Percentiles rank a stretch among this genome's conserved stretches.
Evolutionary conservation across 331 rosid species (phyloP).

Genomic region (Quercus phellos): DNA sequence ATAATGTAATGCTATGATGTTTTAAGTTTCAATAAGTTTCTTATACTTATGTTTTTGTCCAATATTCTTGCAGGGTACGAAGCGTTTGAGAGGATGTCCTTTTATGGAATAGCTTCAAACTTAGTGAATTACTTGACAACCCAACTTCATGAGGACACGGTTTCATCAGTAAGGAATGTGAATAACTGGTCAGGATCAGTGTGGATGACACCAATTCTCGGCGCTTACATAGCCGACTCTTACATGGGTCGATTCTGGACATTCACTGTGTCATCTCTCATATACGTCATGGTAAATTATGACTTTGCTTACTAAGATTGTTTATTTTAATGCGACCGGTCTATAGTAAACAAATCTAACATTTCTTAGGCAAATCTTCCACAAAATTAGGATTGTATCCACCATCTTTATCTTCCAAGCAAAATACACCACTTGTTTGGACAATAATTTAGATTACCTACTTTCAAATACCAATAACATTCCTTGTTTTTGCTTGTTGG

Average conservation of each 20-base stretch:
- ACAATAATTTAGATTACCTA: slow-evolving; percentile 5
- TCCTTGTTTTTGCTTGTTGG: slow-evolving; percentile 14
- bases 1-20: neutral
- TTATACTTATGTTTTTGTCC: neutral
- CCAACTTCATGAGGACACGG: slow-evolving; percentile 87
- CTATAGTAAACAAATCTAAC: neutral
- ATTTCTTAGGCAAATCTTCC: neutral
- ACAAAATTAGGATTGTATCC: neutral
- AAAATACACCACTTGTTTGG: slow-evolving; percentile 11
- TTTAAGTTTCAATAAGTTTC: too few species aligned
- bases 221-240: slow-evolving; percentile 84
- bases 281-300: slow-evolving; percentile 70
- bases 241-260: slow-evolving; percentile 96
- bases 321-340: neutral
- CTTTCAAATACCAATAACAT: slow-evolving; percentile 2
- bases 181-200: slow-evolving; percentile 93
- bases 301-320: neutral
- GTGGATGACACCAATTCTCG: slow-evolving; percentile 91
- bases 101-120: slow-evolving; percentile 87
- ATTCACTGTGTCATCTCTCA: slow-evolving; percentile 72
- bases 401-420: slow-evolving; percentile 1
- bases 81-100: slow-evolving; percentile 99
- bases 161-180: slow-evolving; percentile 86
- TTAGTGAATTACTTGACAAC: slow-evolving; percentile 79
- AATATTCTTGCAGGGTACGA: slow-evolving; percentile 58